Percentiles rank a stretch among this genome's conserved stretches.
These are phyloP conservation scores for Ascodesmis nigricans DNA, from an alignment of 495 filamentous ascomycete genomes.

Conservation along the genomic window DNA sequence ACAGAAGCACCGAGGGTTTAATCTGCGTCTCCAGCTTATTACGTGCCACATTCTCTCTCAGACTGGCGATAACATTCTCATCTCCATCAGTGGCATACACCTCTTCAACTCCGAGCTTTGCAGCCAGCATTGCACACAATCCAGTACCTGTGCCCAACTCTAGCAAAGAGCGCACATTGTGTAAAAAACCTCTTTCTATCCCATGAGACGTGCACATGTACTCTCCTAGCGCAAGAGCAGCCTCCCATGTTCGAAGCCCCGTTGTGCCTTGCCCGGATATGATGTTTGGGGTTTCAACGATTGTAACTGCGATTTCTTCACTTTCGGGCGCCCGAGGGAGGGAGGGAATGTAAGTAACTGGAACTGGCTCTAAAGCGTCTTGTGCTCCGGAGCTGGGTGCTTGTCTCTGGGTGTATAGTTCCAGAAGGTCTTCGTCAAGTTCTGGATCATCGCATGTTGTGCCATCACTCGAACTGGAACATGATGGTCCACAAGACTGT, in stretches of 20 bases:
- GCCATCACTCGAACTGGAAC: too few species aligned
- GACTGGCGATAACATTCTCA: conserved; percentile 29
- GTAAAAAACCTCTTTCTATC: conserved; percentile 12
- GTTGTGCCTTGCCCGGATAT: conserved; percentile 61
- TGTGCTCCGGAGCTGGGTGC: conserved; percentile 1
- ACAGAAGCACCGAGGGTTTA: conserved; percentile 8
- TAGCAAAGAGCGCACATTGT: conserved; percentile 30
- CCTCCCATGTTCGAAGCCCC: conserved; percentile 83
- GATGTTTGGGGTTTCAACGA: conserved; percentile 51
- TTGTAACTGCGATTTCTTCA: conserved; percentile 24
- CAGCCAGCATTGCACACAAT: conserved; percentile 60
- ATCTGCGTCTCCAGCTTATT: conserved; percentile 17
- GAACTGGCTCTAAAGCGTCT: conserved; percentile 1
- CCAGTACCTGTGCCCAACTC: conserved; percentile 83
- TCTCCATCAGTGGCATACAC: conserved; percentile 69
- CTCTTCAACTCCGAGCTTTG: conserved; percentile 39
- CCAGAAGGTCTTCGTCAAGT: conserved; percentile 10
- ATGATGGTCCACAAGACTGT: too few species aligned
- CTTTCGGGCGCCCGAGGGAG: conserved; percentile 6
- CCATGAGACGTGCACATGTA: conserved; percentile 37
- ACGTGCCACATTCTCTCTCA: conserved; percentile 15
- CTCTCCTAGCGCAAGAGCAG: conserved; percentile 60
- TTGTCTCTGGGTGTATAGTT: conserved; percentile 12
- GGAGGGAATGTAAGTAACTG: conserved; percentile 18
- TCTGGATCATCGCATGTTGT: conserved; percentile 8